Evolutionary conservation across 495 filamentous ascomycete species (phyloP), one percentile per base, ranked within the genome.

Genomic region (Xylaria nigripes): DNA sequence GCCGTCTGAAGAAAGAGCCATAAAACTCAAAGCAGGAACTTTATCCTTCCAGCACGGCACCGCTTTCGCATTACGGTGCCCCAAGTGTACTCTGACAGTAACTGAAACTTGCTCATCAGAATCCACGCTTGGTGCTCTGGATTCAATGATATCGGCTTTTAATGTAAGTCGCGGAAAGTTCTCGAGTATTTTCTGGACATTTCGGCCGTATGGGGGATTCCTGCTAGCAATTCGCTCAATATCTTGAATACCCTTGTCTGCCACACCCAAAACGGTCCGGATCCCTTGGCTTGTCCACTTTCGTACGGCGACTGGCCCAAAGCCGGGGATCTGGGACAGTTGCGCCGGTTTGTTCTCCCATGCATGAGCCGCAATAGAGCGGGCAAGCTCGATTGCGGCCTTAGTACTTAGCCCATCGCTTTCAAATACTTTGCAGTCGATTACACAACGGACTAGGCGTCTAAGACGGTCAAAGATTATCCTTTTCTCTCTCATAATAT

Each of bases 291-390:
- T 76, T 7, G 83, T 83, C 36, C 96, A 76, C 65, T 90, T 96
- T 27, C 87, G 77, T 36, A 93, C 83, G 6, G 82, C 78, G 2
- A 84, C 89, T 13, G 84, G 74, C 0, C 92, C 94, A 45, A 95
- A 78, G n/a, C 84, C 80, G 3, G 87, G 84, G 8, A 98, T 77
- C 62, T 98, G 93, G 51, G 87, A 90, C 66, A 98, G 80, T 51
- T 96, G 88, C 16, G 85, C 76, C 1, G 89, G 83, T 0, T 85
- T 89, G 30, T 86, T 81, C 55, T 97, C 94, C 94, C 94, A 97
- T 3, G 82, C 86, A 54, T 79, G 81, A 10, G 89, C 90, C 25
- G 80, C 77, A 38, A 97, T 76, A 51, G 87, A 88, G 54, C 94
- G 76, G 6, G 83, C 77, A 18, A 97, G 76, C 61, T 94, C 88